Evolutionary conservation across 1,284 basidiomycete species (phyloP), one percentile per base, ranked within the genome.

Genomic region (Paramarasmius palmivorus): DNA sequence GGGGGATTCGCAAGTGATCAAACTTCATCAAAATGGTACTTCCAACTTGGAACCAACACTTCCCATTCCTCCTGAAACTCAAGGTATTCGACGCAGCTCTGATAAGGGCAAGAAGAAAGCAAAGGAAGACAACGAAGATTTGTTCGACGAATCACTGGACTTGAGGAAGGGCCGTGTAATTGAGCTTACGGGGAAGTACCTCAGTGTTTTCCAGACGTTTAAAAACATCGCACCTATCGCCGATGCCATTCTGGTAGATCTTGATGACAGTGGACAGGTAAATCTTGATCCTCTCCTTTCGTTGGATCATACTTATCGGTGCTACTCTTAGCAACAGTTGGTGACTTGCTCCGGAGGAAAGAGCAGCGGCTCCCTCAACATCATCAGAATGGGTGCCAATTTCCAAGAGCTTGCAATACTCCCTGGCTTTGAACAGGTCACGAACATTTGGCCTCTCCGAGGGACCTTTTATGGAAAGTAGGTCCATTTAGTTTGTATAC

Each of bases 321-420:
- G 26, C 14, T 34, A n/a, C 7, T 45, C 58, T 7, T 64, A 92
- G 86, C 82, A 82, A 12, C 86, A 95, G 65, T 81, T 98, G 44
- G 83, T 98, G 2, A 91, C 94, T 0, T 94, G 93, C 59, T 96
- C 94, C 2, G 96, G 96, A 1, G 89, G 87, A 0, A 81, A 82
- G 17, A 93, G 86, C 57, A 83, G 85, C 0, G 95, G 95, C 6
- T 88, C 89, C 9, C 66, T 99, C 8, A 86, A 92, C 36, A 71
- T 95, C 23, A 81, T 98, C 8, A 79, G 92, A 54, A 93, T 87
- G 57, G 95, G 95, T 2, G 93, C 93, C 1, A 90, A 93, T 52
- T 84, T 96, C 62, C 78, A 85, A 50, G 86, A 90, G 59, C 61
- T 84, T 4, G 83, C 87, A 0, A 68, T 69, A 22, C 63, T 93